Evolutionary conservation across 805 yeast species (phyloP).

Genomic region (Pichia exigua): DNA sequence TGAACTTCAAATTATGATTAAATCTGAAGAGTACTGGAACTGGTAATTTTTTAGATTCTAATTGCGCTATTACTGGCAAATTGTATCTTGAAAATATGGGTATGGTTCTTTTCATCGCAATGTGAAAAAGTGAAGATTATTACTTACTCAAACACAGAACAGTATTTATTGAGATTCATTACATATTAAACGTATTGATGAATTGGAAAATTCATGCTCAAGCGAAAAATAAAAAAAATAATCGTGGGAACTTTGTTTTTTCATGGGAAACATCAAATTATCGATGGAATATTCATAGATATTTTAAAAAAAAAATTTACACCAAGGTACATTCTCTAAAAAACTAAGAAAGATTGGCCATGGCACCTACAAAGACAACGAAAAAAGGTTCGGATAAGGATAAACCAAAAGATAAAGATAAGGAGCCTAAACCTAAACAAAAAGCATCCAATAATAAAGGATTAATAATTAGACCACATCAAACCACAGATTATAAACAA

Average conservation of each 20-base stretch:
- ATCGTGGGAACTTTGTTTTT: background rate
- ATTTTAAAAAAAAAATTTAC: background rate
- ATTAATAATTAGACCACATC: slow-evolving; percentile 24
- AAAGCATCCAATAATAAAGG: slow-evolving; percentile 16
- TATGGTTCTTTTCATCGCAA: background rate
- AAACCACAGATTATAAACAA: slow-evolving; percentile 1
- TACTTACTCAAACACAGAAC: background rate
- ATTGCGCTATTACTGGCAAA: background rate
- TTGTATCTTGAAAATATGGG: background rate
- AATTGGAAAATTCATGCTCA: background rate
- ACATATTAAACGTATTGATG: no score
- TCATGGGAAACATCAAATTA: background rate
- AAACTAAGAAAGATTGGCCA: background rate
- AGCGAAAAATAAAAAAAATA: background rate
- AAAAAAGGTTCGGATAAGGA: slow-evolving; percentile 1
- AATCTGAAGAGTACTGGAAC: slow-evolving; percentile 10
- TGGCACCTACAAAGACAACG: background rate
- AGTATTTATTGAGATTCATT: no score
- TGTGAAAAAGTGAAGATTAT: background rate
- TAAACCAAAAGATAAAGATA: background rate
- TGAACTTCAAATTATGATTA: slow-evolving; percentile 11
- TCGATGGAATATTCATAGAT: background rate
- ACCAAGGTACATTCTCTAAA: background rate
- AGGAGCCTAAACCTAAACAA: slow-evolving; percentile 11
- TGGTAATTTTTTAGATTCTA: background rate